Percentiles rank a stretch among this genome's conserved stretches.
These are phyloP conservation scores for Diaporthe citrichinensis DNA, from an alignment of 2,329 filamentous ascomycete genomes.

Conservation along the genomic window DNA sequence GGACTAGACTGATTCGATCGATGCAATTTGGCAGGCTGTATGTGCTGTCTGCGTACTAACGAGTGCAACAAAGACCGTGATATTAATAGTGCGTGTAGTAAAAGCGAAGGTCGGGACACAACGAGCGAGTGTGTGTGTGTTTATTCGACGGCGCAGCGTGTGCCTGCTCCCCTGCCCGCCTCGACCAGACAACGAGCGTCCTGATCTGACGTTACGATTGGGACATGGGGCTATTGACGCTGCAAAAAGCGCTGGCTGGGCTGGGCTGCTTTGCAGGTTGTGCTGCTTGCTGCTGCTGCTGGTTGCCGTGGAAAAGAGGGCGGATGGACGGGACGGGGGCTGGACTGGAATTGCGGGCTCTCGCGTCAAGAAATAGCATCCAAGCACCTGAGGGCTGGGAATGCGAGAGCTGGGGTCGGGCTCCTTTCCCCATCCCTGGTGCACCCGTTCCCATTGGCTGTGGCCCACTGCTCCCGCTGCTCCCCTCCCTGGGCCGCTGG, in stretches of 20 bases:
- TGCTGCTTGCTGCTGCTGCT: slow-evolving; percentile 24
- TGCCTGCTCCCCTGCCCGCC: slow-evolving; percentile 1
- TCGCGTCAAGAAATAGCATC: slow-evolving; percentile 21
- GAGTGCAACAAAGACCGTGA: slow-evolving; percentile 35
- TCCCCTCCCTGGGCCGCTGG: background rate
- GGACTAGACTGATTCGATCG: background rate
- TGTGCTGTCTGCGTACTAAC: slow-evolving; percentile 18
- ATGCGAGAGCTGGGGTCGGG: slow-evolving; percentile 9
- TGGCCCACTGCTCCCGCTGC: slow-evolving; percentile 1
- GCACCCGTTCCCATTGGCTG: slow-evolving; percentile 7
- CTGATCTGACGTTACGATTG: slow-evolving; percentile 35
- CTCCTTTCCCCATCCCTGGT: slow-evolving; percentile 24
- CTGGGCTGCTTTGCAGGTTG: slow-evolving; percentile 17
- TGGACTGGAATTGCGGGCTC: slow-evolving; percentile 25
- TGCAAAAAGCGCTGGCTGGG: slow-evolving; percentile 22
- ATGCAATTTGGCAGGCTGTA: slow-evolving; percentile 8
- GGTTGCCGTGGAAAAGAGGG: slow-evolving; percentile 40
- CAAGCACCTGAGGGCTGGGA: slow-evolving; percentile 30
- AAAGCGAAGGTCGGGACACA: slow-evolving; percentile 22
- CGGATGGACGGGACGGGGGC: background rate
- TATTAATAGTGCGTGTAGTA: slow-evolving; percentile 5
- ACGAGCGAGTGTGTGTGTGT: background rate
- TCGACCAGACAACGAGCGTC: slow-evolving; percentile 24
- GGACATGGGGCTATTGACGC: slow-evolving; percentile 19
- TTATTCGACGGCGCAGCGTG: slow-evolving; percentile 19